A percentile compares a stretch with the other conserved stretches of the same genome.
Conservation (phyloP, 768 basidiomycete genomes). For the Leccinum uliginosum region DNA sequence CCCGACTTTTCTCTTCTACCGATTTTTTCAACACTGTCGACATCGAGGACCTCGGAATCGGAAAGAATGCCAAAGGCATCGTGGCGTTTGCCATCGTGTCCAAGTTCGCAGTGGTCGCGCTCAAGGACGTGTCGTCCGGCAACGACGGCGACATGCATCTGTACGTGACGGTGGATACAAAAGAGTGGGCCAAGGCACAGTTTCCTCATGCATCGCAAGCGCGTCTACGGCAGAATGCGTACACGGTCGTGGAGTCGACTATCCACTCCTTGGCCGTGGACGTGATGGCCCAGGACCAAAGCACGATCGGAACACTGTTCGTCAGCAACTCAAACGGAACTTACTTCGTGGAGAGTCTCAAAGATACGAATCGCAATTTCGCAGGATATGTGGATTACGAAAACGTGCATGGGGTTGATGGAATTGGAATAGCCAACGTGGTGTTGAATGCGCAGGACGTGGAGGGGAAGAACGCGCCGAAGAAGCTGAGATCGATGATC, state of each 20-base stretch:
- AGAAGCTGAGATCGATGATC: slow-evolving; percentile 71
- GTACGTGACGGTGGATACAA: slow-evolving; percentile 82
- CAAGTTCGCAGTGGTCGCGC: slow-evolving; percentile 88
- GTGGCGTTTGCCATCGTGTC: slow-evolving; percentile 89
- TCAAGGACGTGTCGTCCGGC: slow-evolving; percentile 60
- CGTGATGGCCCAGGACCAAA: slow-evolving; percentile 69
- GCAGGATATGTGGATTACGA: slow-evolving; percentile 93
- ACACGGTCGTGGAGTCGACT: slow-evolving; percentile 93
- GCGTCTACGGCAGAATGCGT: slow-evolving; percentile 82
- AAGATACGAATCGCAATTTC: slow-evolving; percentile 88
- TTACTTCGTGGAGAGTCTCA: slow-evolving; percentile 86
- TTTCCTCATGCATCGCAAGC: slow-evolving; percentile 89
- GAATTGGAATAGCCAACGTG: slow-evolving; percentile 87
- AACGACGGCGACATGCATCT: slow-evolving; percentile 72
- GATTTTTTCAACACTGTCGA: slow-evolving; percentile 72
- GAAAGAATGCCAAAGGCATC: slow-evolving; percentile 83
- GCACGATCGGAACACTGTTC: slow-evolving; percentile 83
- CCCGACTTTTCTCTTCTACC: slow-evolving; percentile 75
- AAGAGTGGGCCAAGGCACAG: slow-evolving; percentile 80
- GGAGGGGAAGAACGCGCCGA: slow-evolving; percentile 61
- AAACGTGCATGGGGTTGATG: slow-evolving; percentile 78
- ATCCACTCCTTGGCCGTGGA: slow-evolving; percentile 93
- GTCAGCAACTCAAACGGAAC: slow-evolving; percentile 96
- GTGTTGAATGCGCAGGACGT: slow-evolving; percentile 84
- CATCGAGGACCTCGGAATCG: slow-evolving; percentile 85